phyloP scores from a whole-genome alignment of 2,329 filamentous ascomycete genomes.

The Colletotrichum sp. region DNA sequence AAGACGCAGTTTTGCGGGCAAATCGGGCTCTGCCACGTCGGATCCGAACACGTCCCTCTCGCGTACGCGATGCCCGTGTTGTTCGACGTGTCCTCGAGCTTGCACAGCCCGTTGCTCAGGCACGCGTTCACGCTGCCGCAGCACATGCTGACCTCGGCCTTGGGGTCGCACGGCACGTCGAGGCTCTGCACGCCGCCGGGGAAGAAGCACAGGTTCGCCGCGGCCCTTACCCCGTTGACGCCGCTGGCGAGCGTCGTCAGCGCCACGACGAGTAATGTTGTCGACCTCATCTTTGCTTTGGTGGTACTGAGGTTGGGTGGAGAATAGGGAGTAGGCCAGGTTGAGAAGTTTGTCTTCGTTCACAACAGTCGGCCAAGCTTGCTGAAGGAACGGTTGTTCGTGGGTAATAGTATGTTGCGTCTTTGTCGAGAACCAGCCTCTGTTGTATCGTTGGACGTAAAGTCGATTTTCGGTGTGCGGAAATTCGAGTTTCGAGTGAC shows the following conservation, averaged over 20 bases:
- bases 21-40: conserved; percentile 15
- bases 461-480: background rate
- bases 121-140: conserved; percentile 15
- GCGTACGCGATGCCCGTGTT: conserved; percentile 14
- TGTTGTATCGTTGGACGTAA: background rate
- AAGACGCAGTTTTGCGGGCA: conserved; percentile 12
- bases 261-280: background rate
- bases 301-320: background rate
- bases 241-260: background rate
- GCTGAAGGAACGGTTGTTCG: background rate
- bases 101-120: conserved; percentile 15
- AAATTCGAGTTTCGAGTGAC: background rate
- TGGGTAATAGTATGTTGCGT: background rate
- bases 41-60: conserved; percentile 14
- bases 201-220: conserved; percentile 17
- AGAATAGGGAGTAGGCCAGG: background rate
- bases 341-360: background rate
- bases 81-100: conserved; percentile 11
- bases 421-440: conserved; percentile 13
- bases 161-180: conserved; percentile 17
- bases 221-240: background rate
- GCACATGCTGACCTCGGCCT: conserved; percentile 18
- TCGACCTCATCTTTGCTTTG: background rate
- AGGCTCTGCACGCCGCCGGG: conserved; percentile 13
- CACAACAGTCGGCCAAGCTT: background rate